Evolutionary conservation across 2,329 filamentous ascomycete species (phyloP), one percentile per base, ranked within the genome.

Genomic region (Pseudocercospora crystallina): DNA sequence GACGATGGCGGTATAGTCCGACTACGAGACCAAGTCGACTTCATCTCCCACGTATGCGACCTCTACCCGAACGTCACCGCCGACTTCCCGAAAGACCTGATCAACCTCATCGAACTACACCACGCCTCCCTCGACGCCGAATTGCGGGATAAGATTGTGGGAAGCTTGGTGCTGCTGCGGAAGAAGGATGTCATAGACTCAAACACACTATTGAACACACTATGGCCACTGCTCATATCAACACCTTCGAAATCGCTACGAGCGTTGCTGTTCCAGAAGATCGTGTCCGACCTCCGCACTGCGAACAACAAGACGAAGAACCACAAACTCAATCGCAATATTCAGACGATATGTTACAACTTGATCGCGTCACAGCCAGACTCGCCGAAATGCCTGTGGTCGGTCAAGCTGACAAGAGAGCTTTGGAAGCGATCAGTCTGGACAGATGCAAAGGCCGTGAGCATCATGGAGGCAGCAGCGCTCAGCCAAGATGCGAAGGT

Each of bases 381-480:
- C 8, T 95, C 90, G 0, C 80, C 89, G 1, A 94, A 95, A 65
- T 90, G 88, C 3, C 79, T 99, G 43, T 99, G 94, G 94, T 90
- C 94, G 3, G 90, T 96, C 54, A 96, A 96, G 71, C 81, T 99
- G 58, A 95, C 91, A 3, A 82, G 92, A 56, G 94, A 99, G 74
- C 77, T 99, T 65, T 99, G 94, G 94, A 95, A 91, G 73, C 82
- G 92, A 40, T 91, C 96, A 63, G 85, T 97, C 57, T 99, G 94
- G 94, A 90, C 88, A 8, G 94, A 99, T 64, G 83, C 90, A 2
- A 94, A 91, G 69, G 85, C 92, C 0, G 94, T 97, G n/a, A 90
- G 96, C 65, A 89, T 97, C 59, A 97, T 99, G 91, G 95, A 95
- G 73, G 88, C 96, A 72, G 90, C 92, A 0, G 85, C 86, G 47